Conservation (phyloP, 805 yeast species). For the Lipomyces orientalis region DNA sequence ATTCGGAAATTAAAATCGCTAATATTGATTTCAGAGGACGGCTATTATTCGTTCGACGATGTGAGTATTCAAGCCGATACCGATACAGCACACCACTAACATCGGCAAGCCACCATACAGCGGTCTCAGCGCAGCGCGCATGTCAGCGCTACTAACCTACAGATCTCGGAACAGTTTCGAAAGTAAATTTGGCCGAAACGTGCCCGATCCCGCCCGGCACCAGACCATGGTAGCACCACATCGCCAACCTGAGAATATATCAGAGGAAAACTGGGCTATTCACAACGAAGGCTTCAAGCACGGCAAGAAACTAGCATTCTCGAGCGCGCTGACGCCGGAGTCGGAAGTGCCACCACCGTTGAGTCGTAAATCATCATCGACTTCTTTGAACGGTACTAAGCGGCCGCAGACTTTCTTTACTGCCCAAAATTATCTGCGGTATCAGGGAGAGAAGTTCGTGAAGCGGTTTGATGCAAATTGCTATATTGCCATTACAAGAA, state of each 20-base stretch:
- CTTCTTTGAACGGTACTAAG: constrained; percentile 36
- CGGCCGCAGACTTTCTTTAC: constrained; percentile 71
- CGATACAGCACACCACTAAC: not conserved
- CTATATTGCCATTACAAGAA: constrained; percentile 90
- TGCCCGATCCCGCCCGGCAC: constrained; percentile 57
- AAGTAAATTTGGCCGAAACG: constrained; percentile 83
- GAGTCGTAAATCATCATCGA: constrained; percentile 25
- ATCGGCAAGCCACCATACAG: constrained; percentile 64
- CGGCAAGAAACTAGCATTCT: constrained; percentile 29
- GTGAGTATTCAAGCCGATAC: constrained; percentile 9
- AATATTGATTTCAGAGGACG: constrained; percentile 58
- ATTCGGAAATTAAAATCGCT: not conserved
- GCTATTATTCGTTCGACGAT: constrained; percentile 76
- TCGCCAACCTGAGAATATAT: constrained; percentile 38
- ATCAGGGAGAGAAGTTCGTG: constrained; percentile 91
- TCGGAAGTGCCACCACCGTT: constrained; percentile 11
- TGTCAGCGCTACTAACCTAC: constrained; percentile 93
- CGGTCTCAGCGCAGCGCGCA: constrained; percentile 95
- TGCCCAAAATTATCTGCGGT: constrained; percentile 92
- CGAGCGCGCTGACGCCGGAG: constrained; percentile 18
- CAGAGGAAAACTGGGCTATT: constrained; percentile 70
- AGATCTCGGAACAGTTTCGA: constrained; percentile 93
- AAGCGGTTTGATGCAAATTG: constrained; percentile 95
- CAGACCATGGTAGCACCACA: constrained; percentile 46
- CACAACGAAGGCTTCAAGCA: constrained; percentile 77